Evolutionary conservation across 2,329 filamentous ascomycete species (phyloP), one percentile per base, ranked within the genome.

Genomic region (Tolypocladium endophyticum): DNA sequence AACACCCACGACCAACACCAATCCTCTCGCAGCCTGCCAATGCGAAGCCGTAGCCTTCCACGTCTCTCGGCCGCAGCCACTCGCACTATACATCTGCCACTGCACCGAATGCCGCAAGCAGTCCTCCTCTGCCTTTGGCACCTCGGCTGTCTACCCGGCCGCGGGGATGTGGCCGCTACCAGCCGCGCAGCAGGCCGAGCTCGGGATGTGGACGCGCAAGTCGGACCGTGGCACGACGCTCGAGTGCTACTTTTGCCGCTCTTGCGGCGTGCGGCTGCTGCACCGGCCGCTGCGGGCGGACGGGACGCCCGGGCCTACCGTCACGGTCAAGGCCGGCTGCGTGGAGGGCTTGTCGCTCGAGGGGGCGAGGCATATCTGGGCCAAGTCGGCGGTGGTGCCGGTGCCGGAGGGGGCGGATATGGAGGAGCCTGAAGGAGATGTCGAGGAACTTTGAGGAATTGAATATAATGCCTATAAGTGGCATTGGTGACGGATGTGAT

Each of bases 301-400:
- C 59, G 77, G 78, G 2, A 69, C 63, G 4, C 68, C 72, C 5
- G 68, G 72, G 30, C 38, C 68, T 0, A 76, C 71, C 0, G 60
- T 81, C 11, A 76, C 71, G 25, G 67, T 82, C 62, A 82, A 81
- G 68, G 79, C 76, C 4, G 79, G 79, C 0, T 70, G 73, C 14
- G 61, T 81, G 20, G 66, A 76, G 25, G 77, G 74, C 0, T 63
- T 81, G 36, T 69, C 71, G 36, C 76, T 76, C 69, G 64, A 70
- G 1, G 66, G 65, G 0, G 76, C 70, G 1, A 71, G 67, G 59
- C 79, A 82, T 59, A 81, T 81, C 23, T 82, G 72, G 61, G 74
- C 74, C 3, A 68, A 70, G 56, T 73, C 72, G 14, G 79, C 79
- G 0, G 74, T 79, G 12, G 69, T 81, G 14, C 67, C 71, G 38